Conservation (phyloP, 1,139 yeast genomes). For the Candida tetrigidarum region DNA sequence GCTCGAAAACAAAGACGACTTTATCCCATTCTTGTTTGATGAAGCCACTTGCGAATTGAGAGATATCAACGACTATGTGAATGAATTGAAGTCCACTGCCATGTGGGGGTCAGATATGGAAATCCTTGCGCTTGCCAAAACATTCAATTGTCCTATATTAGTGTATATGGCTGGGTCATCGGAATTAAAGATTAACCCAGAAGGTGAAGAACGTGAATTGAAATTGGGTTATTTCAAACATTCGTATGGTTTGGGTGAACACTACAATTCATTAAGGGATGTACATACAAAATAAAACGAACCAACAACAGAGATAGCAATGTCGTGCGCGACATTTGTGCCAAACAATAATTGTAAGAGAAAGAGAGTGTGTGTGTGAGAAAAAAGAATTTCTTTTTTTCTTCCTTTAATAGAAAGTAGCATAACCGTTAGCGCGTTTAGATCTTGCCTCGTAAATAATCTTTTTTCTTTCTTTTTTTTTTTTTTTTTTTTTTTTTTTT, state of each 20-base stretch:
- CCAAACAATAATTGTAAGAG: neutral
- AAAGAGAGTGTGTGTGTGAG: too few relatives aligned
- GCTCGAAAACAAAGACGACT: constrained; percentile 64
- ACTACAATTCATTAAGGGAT: constrained; percentile 83
- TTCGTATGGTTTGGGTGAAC: constrained; percentile 90
- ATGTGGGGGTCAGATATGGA: constrained; percentile 99
- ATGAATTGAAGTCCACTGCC: constrained; percentile 70
- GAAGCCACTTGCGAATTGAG: constrained; percentile 65
- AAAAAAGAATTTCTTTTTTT: neutral
- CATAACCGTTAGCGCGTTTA: neutral
- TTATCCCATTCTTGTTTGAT: constrained; percentile 81
- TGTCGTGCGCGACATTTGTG: constrained; percentile 3
- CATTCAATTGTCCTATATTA: constrained; percentile 70
- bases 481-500: neutral
- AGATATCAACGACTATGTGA: constrained; percentile 72
- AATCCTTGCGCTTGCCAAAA: constrained; percentile 74
- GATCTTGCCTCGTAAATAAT: constrained; percentile 4
- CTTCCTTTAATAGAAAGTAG: neutral
- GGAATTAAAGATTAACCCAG: constrained; percentile 60
- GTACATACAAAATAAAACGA: neutral
- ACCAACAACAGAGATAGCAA: too few relatives aligned
- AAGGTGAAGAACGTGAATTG: constrained; percentile 52
- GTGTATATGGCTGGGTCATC: constrained; percentile 80
- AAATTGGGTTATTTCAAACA: constrained; percentile 83
- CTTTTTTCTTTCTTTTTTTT: neutral